A percentile compares a stretch with the other conserved stretches of the same genome.
Conservation (phyloP, 176 grass and related monocot species). For the Tuctoria greenei region DNA sequence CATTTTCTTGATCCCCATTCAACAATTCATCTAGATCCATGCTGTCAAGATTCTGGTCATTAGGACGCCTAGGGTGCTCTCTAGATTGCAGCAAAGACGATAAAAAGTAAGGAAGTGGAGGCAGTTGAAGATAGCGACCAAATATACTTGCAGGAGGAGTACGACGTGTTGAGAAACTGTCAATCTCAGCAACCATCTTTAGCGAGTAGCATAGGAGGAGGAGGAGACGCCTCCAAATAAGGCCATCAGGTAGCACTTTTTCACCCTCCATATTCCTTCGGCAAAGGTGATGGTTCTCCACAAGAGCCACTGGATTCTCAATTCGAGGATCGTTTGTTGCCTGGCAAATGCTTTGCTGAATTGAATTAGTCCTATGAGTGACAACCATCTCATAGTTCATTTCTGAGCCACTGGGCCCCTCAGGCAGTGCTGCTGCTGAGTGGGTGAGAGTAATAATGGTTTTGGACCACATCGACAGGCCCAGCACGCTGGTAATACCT, state of each 20-base stretch:
- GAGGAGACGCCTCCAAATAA: slow-evolving; percentile 73
- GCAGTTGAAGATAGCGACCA: slow-evolving; percentile 38
- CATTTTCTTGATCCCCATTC: slow-evolving; percentile 49
- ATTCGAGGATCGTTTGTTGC: slow-evolving; percentile 53
- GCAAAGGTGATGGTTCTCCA: slow-evolving; percentile 90
- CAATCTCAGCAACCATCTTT: slow-evolving; percentile 72
- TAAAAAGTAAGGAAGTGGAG: slow-evolving; percentile 72
- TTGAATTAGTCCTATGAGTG: slow-evolving; percentile 48
- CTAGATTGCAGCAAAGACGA: slow-evolving; percentile 79
- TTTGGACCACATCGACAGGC: slow-evolving; percentile 64
- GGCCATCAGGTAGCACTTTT: slow-evolving; percentile 79
- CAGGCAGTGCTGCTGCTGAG: slow-evolving; percentile 67
- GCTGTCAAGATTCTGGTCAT: slow-evolving; percentile 43
- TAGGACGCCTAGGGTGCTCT: slow-evolving; percentile 54
- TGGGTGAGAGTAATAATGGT: slow-evolving; percentile 77
- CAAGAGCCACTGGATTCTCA: slow-evolving; percentile 74
- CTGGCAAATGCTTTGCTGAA: slow-evolving; percentile 71
- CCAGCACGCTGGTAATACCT: slow-evolving; percentile 73
- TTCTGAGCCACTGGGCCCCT: slow-evolving; percentile 70
- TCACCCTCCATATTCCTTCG: slow-evolving; percentile 66
- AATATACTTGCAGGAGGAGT: slow-evolving; percentile 53
- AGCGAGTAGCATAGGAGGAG: slow-evolving; percentile 77
- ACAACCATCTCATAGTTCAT: slow-evolving; percentile 67
- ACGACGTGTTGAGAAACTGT: slow-evolving; percentile 52
- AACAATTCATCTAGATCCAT: slow-evolving; percentile 55